phyloP scores from a whole-genome alignment of 306 rosid genomes.

The Vigna mungo region DNA sequence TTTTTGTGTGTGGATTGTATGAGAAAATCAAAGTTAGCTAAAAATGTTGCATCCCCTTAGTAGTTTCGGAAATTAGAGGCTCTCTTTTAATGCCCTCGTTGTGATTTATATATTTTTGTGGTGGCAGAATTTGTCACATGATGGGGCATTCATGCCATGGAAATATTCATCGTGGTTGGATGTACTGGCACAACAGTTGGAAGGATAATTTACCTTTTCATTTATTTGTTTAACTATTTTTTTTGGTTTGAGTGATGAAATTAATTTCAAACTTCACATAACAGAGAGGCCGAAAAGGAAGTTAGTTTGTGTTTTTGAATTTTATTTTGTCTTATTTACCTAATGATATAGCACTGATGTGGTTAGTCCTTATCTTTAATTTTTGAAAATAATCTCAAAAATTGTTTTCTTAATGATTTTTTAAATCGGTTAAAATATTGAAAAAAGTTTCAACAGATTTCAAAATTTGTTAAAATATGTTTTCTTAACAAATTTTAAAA shows the following conservation, averaged over 20 bases:
- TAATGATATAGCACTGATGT: no score
- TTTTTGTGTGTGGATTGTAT: background rate
- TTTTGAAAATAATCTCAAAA: no score
- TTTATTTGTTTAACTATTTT: no score
- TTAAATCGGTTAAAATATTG: no score
- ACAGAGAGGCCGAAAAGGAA: background rate
- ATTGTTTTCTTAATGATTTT: no score
- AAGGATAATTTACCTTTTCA: background rate
- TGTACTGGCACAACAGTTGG: slow-evolving; percentile 34
- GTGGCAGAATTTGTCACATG: slow-evolving; percentile 36
- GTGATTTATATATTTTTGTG: slow-evolving; percentile 15
- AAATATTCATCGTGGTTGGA: slow-evolving; percentile 42
- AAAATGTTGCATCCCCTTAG: background rate
- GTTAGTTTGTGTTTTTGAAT: background rate
- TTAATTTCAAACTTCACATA: background rate
- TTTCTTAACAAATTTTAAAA: no score
- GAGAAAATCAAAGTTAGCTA: background rate
- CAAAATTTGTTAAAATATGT: no score
- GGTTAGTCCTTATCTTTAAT: no score
- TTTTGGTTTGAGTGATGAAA: background rate
- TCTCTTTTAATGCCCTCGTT: background rate
- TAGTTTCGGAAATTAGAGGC: slow-evolving; percentile 14
- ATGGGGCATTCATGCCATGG: slow-evolving; percentile 63
- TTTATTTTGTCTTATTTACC: no score
- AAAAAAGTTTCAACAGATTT: no score